A percentile compares a stretch with the other conserved stretches of the same genome.
These are phyloP conservation scores for Hygrophorus russula DNA, from an alignment of 768 basidiomycete genomes.

Conservation along the genomic window DNA sequence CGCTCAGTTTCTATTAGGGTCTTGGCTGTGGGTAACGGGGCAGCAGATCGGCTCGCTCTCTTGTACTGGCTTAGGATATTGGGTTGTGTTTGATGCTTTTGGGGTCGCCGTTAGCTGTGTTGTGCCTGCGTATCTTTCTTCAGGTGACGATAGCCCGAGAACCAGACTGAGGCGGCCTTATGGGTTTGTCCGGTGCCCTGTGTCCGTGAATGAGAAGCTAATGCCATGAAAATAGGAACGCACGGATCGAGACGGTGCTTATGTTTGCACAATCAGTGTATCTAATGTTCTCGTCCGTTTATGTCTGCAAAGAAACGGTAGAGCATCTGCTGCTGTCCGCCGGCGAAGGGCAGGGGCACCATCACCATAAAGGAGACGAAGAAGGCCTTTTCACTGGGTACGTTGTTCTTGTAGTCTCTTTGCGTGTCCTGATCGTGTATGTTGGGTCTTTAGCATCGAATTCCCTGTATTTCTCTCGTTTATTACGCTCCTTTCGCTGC, in stretches of 20 bases:
- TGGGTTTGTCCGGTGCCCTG: slow-evolving; percentile 16
- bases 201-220: background rate
- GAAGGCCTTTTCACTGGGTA: slow-evolving; percentile 33
- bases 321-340: slow-evolving; percentile 80
- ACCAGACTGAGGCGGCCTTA: slow-evolving; percentile 53
- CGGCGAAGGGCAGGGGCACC: slow-evolving; percentile 35
- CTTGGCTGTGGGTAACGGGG: slow-evolving; percentile 78
- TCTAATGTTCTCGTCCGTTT: slow-evolving; percentile 87
- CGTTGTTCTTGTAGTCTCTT: slow-evolving; percentile 8
- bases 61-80: slow-evolving; percentile 88
- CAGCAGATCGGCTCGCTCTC: slow-evolving; percentile 82
- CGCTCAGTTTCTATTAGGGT: slow-evolving; percentile 53
- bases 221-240: slow-evolving; percentile 31
- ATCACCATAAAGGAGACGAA: slow-evolving; percentile 62
- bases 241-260: slow-evolving; percentile 56
- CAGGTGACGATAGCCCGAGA: slow-evolving; percentile 12
- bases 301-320: slow-evolving; percentile 94
- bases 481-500: slow-evolving; percentile 43
- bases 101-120: slow-evolving; percentile 52
- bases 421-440: slow-evolving; percentile 21
- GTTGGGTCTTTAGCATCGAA: slow-evolving; percentile 53
- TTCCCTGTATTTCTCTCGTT: slow-evolving; percentile 52
- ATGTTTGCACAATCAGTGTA: slow-evolving; percentile 90
- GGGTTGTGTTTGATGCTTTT: slow-evolving; percentile 91
- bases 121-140: slow-evolving; percentile 31